phyloP scores from a whole-genome alignment of 2,329 filamentous ascomycete genomes.

The Venturia pyrina region DNA sequence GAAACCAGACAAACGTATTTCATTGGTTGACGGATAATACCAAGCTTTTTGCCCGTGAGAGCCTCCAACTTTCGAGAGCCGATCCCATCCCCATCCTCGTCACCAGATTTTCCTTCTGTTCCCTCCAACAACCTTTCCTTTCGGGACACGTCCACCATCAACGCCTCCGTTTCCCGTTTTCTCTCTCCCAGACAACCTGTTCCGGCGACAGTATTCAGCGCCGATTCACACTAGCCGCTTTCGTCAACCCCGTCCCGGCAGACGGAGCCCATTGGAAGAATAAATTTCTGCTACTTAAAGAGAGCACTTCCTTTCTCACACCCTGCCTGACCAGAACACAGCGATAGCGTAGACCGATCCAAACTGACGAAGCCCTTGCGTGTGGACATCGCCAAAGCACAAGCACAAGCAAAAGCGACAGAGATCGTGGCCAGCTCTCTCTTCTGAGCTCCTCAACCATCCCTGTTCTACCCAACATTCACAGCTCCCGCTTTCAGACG shows the following conservation, averaged over 20 bases:
- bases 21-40: background rate
- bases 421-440: background rate
- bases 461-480: background rate
- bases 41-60: background rate
- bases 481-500: constrained; percentile 13
- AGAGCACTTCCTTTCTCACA: background rate
- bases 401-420: background rate
- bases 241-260: background rate
- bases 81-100: background rate
- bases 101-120: background rate
- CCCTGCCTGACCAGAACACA: background rate
- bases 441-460: background rate
- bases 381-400: too few relatives aligned
- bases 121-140: background rate
- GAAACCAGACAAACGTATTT: background rate
- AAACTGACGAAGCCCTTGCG: background rate
- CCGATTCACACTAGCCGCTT: background rate
- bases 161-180: background rate
- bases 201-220: background rate
- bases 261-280: background rate
- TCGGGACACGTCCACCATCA: background rate
- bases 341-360: background rate
- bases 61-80: background rate
- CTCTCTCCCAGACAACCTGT: background rate
- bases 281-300: background rate